phyloP scores from a whole-genome alignment of 306 rosid species.

The Pyrus bretschneideri region DNA sequence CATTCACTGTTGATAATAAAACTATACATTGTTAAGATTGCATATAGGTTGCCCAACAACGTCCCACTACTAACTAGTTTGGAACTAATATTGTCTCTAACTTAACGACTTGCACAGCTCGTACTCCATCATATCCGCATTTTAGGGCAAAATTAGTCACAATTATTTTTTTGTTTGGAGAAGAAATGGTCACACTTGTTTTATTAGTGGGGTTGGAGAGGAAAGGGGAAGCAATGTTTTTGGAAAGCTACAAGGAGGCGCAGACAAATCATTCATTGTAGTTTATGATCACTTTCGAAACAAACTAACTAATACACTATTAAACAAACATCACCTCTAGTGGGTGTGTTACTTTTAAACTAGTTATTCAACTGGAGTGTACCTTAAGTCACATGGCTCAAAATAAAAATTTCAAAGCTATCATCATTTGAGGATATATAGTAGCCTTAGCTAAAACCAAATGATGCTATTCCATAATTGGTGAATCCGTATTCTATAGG shows the following conservation, averaged over 20 bases:
- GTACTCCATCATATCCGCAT: not conserved
- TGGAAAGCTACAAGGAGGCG: conserved; percentile 38
- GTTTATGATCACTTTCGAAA: conserved; percentile 53
- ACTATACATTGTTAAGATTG: not conserved
- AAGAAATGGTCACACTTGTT: conserved; percentile 32
- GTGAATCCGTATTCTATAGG: not conserved
- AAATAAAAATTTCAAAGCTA: conserved; percentile 17
- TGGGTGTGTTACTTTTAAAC: conserved; percentile 64
- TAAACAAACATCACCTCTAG: conserved; percentile 37
- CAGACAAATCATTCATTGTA: conserved; percentile 27
- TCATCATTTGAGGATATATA: conserved; percentile 34
- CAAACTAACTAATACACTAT: conserved; percentile 43
- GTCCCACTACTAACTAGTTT: too few relatives aligned
- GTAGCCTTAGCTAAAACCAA: conserved; percentile 13
- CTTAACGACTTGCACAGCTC: not conserved
- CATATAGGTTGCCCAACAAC: not conserved
- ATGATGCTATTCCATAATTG: not conserved
- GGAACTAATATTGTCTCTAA: not conserved
- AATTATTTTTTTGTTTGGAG: not conserved
- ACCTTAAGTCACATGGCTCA: conserved; percentile 56
- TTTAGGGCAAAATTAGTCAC: conserved; percentile 21
- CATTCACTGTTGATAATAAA: not conserved
- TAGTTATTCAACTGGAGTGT: conserved; percentile 51
- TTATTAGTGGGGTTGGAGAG: conserved; percentile 52
- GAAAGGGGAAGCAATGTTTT: conserved; percentile 54